Evolutionary conservation across 768 basidiomycete genomes (phyloP), one percentile per base, ranked within the genome.

Genomic region (Auricularia sp.): DNA sequence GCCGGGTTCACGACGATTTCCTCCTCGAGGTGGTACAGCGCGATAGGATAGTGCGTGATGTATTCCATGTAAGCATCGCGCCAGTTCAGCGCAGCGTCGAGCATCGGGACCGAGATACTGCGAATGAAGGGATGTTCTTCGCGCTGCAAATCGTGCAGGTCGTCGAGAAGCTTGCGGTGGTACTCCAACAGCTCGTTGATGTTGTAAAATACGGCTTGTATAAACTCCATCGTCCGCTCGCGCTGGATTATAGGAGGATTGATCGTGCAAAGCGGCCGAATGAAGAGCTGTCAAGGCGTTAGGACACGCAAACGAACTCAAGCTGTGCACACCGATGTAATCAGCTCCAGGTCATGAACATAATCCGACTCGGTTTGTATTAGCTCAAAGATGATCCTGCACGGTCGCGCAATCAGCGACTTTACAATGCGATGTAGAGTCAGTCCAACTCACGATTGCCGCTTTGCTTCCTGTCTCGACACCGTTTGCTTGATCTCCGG

Each of bases 351-450:
- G 78, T 97, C 94, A 69, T 87, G 90, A 29, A 96, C 94, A 72
- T 95, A 97, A 34, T 86, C 85, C 91, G 96, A 96, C 74, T 97
- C 94, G 68, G 91, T 90, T 74, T 96, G 92, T 74, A 97, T 96
- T 67, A 96, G 75, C 77, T 97, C 94, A 71, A 95, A 97, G 63
- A 96, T 94, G 70, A 94, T 86, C 54, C 92, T 94, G 68, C 44
- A 11, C 16, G 37, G 66, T 65, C 24, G 35, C 14, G 29, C 2
- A 56, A 62, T 37, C 44, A 63, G 16, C 11, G 36, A 5, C 24
- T 10, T 16, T 33, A 34, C 13, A 64, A 61, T 3, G 33, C 10
- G 54, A 42, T 42, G 39, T 42, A 42, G 29, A 42, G 39, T 8
- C 39, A 8, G 39, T 7, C 39, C 5, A 14, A 34, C 64, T 36